Percentiles rank a stretch among this genome's conserved stretches.
Conservation (phyloP, 768 basidiomycete species). For the Lyophyllum shimeji region DNA sequence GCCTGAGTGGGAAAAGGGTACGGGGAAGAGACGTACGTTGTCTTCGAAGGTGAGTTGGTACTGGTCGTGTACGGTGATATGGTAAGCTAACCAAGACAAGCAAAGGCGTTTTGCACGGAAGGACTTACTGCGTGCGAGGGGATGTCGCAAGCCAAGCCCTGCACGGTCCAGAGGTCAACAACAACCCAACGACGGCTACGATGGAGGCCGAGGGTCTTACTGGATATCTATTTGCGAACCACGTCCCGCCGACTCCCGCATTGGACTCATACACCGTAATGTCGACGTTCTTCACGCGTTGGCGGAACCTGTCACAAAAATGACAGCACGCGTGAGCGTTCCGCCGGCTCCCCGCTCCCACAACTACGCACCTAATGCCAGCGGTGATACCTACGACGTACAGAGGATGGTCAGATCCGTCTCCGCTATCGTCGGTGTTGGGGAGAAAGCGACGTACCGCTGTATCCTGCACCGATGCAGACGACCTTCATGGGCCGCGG, state of each 20-base stretch:
- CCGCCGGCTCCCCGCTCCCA: background rate
- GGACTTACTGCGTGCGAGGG: constrained; percentile 51
- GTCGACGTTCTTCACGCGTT: constrained; percentile 51
- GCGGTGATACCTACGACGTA: constrained; percentile 45
- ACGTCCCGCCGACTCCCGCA: constrained; percentile 60
- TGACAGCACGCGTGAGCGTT: background rate
- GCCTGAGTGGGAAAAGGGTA: background rate
- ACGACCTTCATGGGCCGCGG: constrained; percentile 53
- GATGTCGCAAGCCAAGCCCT: constrained; percentile 63
- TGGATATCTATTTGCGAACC: constrained; percentile 58
- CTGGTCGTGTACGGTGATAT: constrained; percentile 27
- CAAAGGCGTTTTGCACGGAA: background rate
- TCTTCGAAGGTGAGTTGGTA: constrained; percentile 60
- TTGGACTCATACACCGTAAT: constrained; percentile 61
- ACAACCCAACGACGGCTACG: background rate
- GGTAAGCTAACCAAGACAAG: no score
- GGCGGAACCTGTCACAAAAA: constrained; percentile 40
- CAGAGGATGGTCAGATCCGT: background rate
- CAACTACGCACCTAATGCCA: constrained; percentile 44
- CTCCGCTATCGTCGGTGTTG: background rate
- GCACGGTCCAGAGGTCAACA: background rate
- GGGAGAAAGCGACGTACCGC: constrained; percentile 33
- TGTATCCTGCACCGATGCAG: constrained; percentile 58
- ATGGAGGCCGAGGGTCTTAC: constrained; percentile 25
- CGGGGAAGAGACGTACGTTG: constrained; percentile 34